Conservation (phyloP, 2,329 filamentous ascomycete genomes). For the Aspergillus sojae region DNA sequence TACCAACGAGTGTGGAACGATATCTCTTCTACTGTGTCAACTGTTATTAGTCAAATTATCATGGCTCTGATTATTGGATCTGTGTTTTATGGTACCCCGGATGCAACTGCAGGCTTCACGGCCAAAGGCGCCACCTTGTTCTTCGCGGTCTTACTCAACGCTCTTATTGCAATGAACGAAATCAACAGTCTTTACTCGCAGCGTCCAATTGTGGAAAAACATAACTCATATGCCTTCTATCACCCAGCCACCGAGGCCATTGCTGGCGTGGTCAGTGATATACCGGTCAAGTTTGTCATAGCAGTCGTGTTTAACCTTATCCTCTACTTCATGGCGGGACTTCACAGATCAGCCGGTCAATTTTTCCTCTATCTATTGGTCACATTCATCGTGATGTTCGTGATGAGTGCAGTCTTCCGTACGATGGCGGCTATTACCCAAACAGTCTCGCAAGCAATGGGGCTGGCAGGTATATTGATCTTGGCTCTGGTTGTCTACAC, state of each 20-base stretch:
- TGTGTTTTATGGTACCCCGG: slow-evolving; percentile 75
- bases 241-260: slow-evolving; percentile 27
- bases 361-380: slow-evolving; percentile 89
- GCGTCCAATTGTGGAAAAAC: slow-evolving; percentile 32
- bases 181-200: slow-evolving; percentile 45
- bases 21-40: slow-evolving; percentile 68
- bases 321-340: slow-evolving; percentile 83
- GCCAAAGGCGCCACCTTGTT: slow-evolving; percentile 76
- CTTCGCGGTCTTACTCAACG: slow-evolving; percentile 84
- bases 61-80: slow-evolving; percentile 77
- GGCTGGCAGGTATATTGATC: slow-evolving; percentile 54
- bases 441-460: slow-evolving; percentile 62
- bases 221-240: slow-evolving; percentile 33
- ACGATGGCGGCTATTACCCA: slow-evolving; percentile 74
- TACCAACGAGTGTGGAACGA: slow-evolving; percentile 76
- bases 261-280: slow-evolving; percentile 33
- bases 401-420: slow-evolving; percentile 84
- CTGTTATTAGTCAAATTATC: slow-evolving; percentile 65
- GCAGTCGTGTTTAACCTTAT: slow-evolving; percentile 74
- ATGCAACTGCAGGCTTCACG: slow-evolving; percentile 70
- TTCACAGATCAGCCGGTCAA: slow-evolving; percentile 69
- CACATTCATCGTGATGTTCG: slow-evolving; percentile 70
- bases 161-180: slow-evolving; percentile 58
- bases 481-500: slow-evolving; percentile 51
- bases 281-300: slow-evolving; percentile 75